These are phyloP conservation scores for Marchantia polymorpha DNA, from an alignment of 225 moss, liverwort and hornwort genomes.

Conservation along the genomic window DNA sequence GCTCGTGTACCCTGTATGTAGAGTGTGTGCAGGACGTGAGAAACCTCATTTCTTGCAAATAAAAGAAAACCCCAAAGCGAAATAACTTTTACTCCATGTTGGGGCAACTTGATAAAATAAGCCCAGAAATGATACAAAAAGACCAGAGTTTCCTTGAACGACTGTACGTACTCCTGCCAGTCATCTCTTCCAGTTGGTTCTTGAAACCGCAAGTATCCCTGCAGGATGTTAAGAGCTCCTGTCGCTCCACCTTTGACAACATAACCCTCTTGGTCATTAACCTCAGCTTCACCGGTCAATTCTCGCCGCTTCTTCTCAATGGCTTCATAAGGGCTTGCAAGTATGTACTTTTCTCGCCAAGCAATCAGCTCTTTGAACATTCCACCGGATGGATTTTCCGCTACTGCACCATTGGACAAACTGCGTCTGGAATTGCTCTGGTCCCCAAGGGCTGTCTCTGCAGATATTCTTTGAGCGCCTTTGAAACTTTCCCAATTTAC, in stretches of 20 bases:
- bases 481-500: slow-evolving; percentile 52
- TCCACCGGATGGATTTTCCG: slow-evolving; percentile 17
- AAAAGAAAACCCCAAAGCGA: no score
- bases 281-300: slow-evolving; percentile 23
- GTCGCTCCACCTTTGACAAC: slow-evolving; percentile 78
- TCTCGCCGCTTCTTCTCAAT: slow-evolving; percentile 51
- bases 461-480: slow-evolving; percentile 56
- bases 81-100: no score
- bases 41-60: neutral
- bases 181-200: slow-evolving; percentile 84
- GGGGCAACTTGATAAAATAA: no score
- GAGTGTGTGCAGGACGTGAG: neutral
- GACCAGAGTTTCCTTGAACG: no score
- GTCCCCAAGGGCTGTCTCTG: slow-evolving; percentile 51
- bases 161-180: slow-evolving; percentile 71
- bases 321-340: slow-evolving; percentile 65
- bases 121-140: no score
- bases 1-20: slow-evolving; percentile 58
- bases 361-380: slow-evolving; percentile 46
- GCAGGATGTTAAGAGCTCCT: slow-evolving; percentile 68
- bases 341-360: slow-evolving; percentile 74
- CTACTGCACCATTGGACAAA: neutral
- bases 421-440: slow-evolving; percentile 15
- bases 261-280: slow-evolving; percentile 45
- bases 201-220: slow-evolving; percentile 79